Base-by-base conservation (phyloP, 1,284 basidiomycete genomes). In the Apiotrichum brassicae region DNA sequence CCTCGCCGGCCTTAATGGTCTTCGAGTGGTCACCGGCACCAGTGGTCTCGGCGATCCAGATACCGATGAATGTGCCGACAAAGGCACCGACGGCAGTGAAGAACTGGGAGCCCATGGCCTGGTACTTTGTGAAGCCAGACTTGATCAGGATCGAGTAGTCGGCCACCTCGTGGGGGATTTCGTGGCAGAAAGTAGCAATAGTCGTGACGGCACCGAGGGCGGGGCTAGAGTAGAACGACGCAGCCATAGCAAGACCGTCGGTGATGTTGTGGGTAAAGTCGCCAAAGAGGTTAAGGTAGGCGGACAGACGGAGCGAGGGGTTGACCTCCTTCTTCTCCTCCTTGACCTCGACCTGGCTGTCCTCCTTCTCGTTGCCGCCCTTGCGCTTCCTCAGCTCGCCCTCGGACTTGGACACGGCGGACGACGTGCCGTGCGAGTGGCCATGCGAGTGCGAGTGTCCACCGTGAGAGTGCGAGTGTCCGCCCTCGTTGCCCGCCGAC, bases 61-160 rank as follows among this genome's bases (percentile, higher is more conserved):
- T 92, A 34, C 88, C 88, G 72, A 92, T 84, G 70, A 91, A 89
- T 33, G 88, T 92, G 78, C 85, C 76, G 66, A 90, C 86, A 71
- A 91, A 91, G 30, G 88, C 88, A 47, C 88, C 88, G 48, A 90
- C 79, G 25, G 88, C 88, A 32, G 88, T 92, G 54, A 91, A 70
- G 72, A 90, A 92, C 65, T 92, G 89, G 38, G 85, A 86, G 62
- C 85, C 84, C 87, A 92, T 91, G 3, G 88, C 88, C 70, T 91
- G 86, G 58, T 75, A 77, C 72, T 92, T 92, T 18, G 84, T 86
- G 69, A 92, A 91, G 7, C 88, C 88, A 57, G 86, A 88, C 48
- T 89, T 85, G 62, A 90, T 81, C 32, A 91, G 76, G 61, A 92
- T 91, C 16, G 86, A 89, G 66, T 91, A 91, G 70, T 92, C 88